These are phyloP conservation scores for Tulasnella calospora DNA, from an alignment of 768 basidiomycete species.

Conservation along the genomic window DNA sequence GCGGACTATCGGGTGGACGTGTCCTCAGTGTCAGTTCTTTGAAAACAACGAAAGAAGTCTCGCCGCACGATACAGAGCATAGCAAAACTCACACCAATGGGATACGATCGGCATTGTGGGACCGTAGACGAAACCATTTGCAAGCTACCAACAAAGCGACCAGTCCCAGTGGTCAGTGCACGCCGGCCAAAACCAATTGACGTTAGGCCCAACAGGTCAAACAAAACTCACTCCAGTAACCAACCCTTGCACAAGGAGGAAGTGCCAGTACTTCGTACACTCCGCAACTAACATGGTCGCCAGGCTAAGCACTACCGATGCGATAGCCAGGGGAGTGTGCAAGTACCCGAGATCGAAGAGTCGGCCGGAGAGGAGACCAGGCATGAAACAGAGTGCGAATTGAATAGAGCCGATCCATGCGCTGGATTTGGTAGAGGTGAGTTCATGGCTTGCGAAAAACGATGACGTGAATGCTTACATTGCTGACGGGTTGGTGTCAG, in stretches of 20 bases:
- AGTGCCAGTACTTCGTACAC: slow-evolving; percentile 72
- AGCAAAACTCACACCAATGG: slow-evolving; percentile 63
- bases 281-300: slow-evolving; percentile 64
- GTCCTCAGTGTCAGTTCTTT: not conserved
- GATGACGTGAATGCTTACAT: not conserved
- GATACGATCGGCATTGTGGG: slow-evolving; percentile 55
- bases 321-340: slow-evolving; percentile 45
- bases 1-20: not conserved
- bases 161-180: not conserved
- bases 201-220: too few species aligned
- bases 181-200: too few species aligned
- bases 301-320: slow-evolving; percentile 48
- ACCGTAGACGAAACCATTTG: slow-evolving; percentile 57
- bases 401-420: slow-evolving; percentile 27
- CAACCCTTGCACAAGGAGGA: slow-evolving; percentile 70
- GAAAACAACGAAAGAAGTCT: not conserved
- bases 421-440: not conserved
- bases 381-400: slow-evolving; percentile 32
- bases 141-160: slow-evolving; percentile 32
- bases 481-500: not conserved
- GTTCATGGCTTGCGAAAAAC: not conserved
- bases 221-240: slow-evolving; percentile 50
- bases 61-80: not conserved
- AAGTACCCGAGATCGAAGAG: slow-evolving; percentile 71
- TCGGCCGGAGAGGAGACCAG: slow-evolving; percentile 54